Evolutionary conservation across 805 yeast species (phyloP).

Genomic region (Candida patagonica): DNA sequence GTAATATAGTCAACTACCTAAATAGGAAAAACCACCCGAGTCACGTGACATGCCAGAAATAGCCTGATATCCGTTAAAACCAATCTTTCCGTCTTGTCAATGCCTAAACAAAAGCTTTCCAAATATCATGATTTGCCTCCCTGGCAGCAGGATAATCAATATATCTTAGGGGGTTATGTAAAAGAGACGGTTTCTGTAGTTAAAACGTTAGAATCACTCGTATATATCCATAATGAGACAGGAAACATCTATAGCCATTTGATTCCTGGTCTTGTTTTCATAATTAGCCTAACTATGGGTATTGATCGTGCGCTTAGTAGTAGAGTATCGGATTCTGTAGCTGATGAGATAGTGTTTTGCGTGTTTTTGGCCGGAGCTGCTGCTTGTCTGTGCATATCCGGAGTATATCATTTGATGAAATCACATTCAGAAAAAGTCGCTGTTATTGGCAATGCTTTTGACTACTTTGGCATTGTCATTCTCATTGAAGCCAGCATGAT

Average conservation of each 20-base stretch:
- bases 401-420: constrained; percentile 58
- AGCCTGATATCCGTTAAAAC: too few relatives aligned
- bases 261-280: constrained; percentile 26
- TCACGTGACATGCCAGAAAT: too few relatives aligned
- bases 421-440: constrained; percentile 52
- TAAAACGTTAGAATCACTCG: constrained; percentile 40
- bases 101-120: background rate
- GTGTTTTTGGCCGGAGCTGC: constrained; percentile 51
- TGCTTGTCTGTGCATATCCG: constrained; percentile 51
- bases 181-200: constrained; percentile 41
- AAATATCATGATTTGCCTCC: constrained; percentile 50
- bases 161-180: constrained; percentile 55
- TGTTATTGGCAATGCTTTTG: constrained; percentile 56
- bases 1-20: too few relatives aligned
- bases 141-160: constrained; percentile 73
- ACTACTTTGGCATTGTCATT: constrained; percentile 66
- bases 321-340: constrained; percentile 23
- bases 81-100: background rate
- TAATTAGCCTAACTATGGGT: constrained; percentile 15
- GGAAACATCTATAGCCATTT: constrained; percentile 65
- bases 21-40: too few relatives aligned
- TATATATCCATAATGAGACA: constrained; percentile 59
- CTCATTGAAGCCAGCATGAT: constrained; percentile 57
- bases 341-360: constrained; percentile 43
- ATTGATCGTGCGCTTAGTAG: background rate